Conservation (phyloP, 176 grass and related monocot genomes). For the Eragrostis nindensis region DNA sequence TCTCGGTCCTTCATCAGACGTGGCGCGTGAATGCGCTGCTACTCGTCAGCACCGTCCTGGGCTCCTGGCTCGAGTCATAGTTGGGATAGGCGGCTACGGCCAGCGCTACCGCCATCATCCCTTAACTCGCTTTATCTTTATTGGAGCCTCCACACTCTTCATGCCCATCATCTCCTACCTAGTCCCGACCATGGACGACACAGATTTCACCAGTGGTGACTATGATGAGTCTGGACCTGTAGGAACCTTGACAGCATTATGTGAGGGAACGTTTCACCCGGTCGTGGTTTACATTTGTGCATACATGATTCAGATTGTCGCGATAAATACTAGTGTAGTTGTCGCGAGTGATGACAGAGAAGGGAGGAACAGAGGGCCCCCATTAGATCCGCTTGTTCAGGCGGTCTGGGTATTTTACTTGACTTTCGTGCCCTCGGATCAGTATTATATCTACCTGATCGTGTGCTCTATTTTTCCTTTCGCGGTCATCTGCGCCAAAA, state of each 20-base stretch:
- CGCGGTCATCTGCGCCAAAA: background rate
- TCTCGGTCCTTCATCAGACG: too few relatives aligned
- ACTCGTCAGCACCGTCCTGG: background rate
- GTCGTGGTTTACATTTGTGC: background rate
- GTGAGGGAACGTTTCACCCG: background rate
- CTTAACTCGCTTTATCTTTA: slow-evolving; percentile 1
- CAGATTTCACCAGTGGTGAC: too few relatives aligned
- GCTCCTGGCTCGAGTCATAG: slow-evolving; percentile 6
- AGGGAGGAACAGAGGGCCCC: background rate
- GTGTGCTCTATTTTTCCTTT: background rate
- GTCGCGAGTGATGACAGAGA: slow-evolving; percentile 21
- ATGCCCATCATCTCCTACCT: slow-evolving; percentile 27
- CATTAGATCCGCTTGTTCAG: background rate
- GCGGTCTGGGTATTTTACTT: slow-evolving; percentile 12
- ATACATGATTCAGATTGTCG: slow-evolving; percentile 4
- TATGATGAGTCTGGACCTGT: too few relatives aligned
- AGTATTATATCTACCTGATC: background rate
- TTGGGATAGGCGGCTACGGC: background rate
- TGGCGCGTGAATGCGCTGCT: background rate
- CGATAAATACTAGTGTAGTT: background rate
- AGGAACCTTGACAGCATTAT: background rate
- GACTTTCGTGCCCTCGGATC: background rate
- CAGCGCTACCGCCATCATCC: background rate
- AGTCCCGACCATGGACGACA: background rate
- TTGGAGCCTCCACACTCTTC: slow-evolving; percentile 18